Evolutionary conservation across 352 stramenopile genomes (phyloP).

Genomic region (Pythium diclinum): DNA sequence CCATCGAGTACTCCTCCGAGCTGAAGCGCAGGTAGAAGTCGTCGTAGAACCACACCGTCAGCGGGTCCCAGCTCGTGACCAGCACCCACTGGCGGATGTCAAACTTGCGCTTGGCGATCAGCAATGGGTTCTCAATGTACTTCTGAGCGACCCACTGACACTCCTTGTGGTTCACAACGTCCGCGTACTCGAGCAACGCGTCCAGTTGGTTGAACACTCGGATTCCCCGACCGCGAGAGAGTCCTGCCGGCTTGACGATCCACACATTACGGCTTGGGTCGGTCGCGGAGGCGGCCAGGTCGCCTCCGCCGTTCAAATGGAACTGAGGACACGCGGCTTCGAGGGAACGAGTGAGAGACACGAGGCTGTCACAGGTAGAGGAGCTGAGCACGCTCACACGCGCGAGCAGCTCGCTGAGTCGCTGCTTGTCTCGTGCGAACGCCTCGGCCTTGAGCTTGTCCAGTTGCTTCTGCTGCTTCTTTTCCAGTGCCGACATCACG

Average conservation of each 20-base stretch:
- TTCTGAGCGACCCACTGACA: conserved; percentile 87
- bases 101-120: conserved; percentile 89
- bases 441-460: conserved; percentile 40
- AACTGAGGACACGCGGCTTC: conserved; percentile 63
- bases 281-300: conserved; percentile 20
- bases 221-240: conserved; percentile 86
- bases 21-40: conserved; percentile 92
- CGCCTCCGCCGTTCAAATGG: conserved; percentile 59
- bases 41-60: conserved; percentile 92
- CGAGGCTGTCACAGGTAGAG: conserved; percentile 25
- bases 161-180: conserved; percentile 86
- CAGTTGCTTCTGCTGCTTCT: conserved; percentile 38
- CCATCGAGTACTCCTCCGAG: conserved; percentile 76
- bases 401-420: conserved; percentile 42
- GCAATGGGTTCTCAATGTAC: conserved; percentile 87
- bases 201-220: conserved; percentile 84
- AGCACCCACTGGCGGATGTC: conserved; percentile 93
- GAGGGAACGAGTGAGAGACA: conserved; percentile 34
- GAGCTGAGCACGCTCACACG: conserved; percentile 37
- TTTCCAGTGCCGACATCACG: conserved; percentile 49
- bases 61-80: conserved; percentile 91
- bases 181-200: conserved; percentile 77
- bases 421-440: conserved; percentile 59
- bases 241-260: conserved; percentile 92
- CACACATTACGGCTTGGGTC: conserved; percentile 79